Evolutionary conservation across 805 yeast species (phyloP), one percentile per base, ranked within the genome.

Genomic region (Candida dajiaensis): DNA sequence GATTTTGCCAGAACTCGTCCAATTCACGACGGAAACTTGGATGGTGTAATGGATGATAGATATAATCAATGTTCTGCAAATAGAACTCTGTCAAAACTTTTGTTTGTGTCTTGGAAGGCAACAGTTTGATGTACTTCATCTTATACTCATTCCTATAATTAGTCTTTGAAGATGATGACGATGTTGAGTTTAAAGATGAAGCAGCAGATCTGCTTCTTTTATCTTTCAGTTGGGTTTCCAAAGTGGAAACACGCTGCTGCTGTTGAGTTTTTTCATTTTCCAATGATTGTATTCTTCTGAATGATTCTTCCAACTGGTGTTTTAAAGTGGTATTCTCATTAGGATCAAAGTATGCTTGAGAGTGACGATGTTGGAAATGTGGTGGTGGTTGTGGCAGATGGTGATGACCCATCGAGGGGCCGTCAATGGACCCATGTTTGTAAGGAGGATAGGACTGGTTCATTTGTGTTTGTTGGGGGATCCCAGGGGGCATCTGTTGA

Each of bases 41-140:
- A 48, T 61, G 63, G 39, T 61, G 65, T 12, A 61, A 28, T 4
- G 65, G 61, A 44, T 61, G 65, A 41, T 60, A 59, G 22, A 61
- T 58, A 50, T 59, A 61, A 40, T 61, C 65, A 26, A 61, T 48
- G 42, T 61, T 54, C 19, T 51, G 54, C 31, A 61, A 42, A 37
- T 61, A 61, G 38, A 59, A 59, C 20, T 61, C 61, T 10, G 58
- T 59, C 3, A 61, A 37, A 12, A 58, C 37, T 29, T 50, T 54
- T 1, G 61, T 56, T 25, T 57, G 62, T 13, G 50, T 50, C 42
- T 48, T 56, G 28, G 61, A 55, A 1, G 62, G 62, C 10, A 59
- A 25, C 4, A 56, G 43, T 28, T 50, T 52, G 38, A 52, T 51
- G 38, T 39, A 59, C 42, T 51, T 53, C n/a, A 23, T 28, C 41